Percentiles rank a stretch among this genome's conserved stretches.
Evolutionary conservation across 2,329 filamentous ascomycete genomes (phyloP).

Genomic region (Aspergillus pseudotamarii): DNA sequence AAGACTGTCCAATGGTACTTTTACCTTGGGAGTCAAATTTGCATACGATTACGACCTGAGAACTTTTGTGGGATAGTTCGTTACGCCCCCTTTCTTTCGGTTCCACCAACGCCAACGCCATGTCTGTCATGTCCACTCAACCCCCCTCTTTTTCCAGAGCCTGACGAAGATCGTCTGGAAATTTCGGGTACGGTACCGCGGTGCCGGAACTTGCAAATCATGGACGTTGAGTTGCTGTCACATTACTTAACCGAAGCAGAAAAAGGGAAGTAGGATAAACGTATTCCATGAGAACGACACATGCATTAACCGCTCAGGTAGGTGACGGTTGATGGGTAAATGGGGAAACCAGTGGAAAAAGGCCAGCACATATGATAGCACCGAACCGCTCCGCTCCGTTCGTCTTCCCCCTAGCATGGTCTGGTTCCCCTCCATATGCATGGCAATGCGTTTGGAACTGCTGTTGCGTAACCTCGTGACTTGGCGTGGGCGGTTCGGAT

Average conservation of each 20-base stretch:
- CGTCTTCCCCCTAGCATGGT: constrained; percentile 23
- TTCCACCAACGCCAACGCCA: constrained; percentile 2
- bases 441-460: constrained; percentile 17
- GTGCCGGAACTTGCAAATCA: constrained; percentile 1
- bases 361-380: constrained; percentile 21
- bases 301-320: constrained; percentile 8
- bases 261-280: not conserved
- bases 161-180: constrained; percentile 5
- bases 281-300: constrained; percentile 5
- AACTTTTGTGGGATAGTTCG: not conserved
- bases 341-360: constrained; percentile 2
- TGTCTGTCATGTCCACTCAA: not conserved
- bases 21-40: not conserved
- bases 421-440: constrained; percentile 18
- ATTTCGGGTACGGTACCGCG: constrained; percentile 2
- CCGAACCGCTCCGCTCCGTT: constrained; percentile 8
- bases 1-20: not conserved
- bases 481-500: constrained; percentile 18
- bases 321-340: not conserved
- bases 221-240: not conserved
- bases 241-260: not conserved
- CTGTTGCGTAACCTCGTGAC: constrained; percentile 27
- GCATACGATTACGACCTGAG: not conserved
- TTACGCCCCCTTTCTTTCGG: constrained; percentile 5
- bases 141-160: not conserved